phyloP scores from a whole-genome alignment of 805 yeast genomes.

The Pichia californica region DNA sequence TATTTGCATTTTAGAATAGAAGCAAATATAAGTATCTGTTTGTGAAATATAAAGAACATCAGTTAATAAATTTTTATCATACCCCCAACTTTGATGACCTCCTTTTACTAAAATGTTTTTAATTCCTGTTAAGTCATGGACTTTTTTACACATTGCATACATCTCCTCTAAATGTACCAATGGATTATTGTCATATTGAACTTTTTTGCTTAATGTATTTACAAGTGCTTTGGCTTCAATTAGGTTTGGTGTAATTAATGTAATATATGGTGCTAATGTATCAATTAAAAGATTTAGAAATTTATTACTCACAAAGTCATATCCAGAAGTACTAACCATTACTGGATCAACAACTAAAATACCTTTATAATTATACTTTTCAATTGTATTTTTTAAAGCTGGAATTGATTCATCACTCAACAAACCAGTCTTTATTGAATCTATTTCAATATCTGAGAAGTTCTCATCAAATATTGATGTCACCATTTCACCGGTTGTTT shows the following conservation, averaged over 20 bases:
- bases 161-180: slow-evolving; percentile 4
- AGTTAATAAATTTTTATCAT: slow-evolving; percentile 2
- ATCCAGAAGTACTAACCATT: slow-evolving; percentile 76
- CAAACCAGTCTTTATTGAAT: slow-evolving; percentile 79
- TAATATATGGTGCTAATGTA: slow-evolving; percentile 44
- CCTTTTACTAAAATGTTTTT: slow-evolving; percentile 11
- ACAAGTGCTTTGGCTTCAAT: slow-evolving; percentile 46
- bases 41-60: slow-evolving; percentile 9
- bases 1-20: slow-evolving; percentile 7
- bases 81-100: slow-evolving; percentile 21
- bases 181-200: background rate
- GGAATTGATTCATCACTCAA: slow-evolving; percentile 45
- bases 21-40: background rate
- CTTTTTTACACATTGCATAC: slow-evolving; percentile 2
- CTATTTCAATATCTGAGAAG: slow-evolving; percentile 35
- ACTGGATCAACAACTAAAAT: slow-evolving; percentile 70
- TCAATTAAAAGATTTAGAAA: slow-evolving; percentile 24
- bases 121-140: slow-evolving; percentile 1
- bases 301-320: slow-evolving; percentile 41
- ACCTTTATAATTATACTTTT: slow-evolving; percentile 18
- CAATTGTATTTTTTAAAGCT: slow-evolving; percentile 31
- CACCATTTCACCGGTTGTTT: background rate
- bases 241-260: slow-evolving; percentile 68
- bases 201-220: background rate
- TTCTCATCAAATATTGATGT: slow-evolving; percentile 4